Conservation (phyloP, 768 basidiomycete species). For the Tricholoma sp. region DNA sequence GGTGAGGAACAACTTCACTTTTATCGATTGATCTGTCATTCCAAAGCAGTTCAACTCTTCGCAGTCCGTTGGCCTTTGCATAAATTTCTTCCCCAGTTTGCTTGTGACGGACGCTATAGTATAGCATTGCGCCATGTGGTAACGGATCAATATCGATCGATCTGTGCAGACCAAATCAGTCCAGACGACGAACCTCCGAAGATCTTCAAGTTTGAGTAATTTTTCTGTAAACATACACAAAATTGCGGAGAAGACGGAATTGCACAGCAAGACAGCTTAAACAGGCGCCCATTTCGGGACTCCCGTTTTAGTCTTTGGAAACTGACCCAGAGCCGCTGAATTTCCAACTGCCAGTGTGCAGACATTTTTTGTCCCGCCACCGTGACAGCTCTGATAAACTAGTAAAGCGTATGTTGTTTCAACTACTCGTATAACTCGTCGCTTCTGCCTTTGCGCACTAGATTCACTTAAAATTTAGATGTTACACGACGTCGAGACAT, state of each 20-base stretch:
- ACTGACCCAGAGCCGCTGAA: too few relatives aligned
- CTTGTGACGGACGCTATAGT: too few relatives aligned
- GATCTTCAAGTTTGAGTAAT: neutral
- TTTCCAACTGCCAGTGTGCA: too few relatives aligned
- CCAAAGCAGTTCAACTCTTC: neutral
- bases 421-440: too few relatives aligned
- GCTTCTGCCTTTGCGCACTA: too few relatives aligned
- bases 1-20: neutral
- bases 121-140: neutral
- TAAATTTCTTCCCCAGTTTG: too few relatives aligned
- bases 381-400: too few relatives aligned
- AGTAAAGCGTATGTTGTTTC: too few relatives aligned
- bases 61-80: neutral
- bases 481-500: too few relatives aligned
- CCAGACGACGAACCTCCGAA: neutral
- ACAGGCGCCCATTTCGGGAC: neutral
- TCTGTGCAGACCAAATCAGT: neutral
- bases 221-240: neutral
- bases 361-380: too few relatives aligned
- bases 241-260: neutral
- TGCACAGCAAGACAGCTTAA: neutral
- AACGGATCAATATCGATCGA: neutral
- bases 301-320: too few relatives aligned
- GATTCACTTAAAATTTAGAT: too few relatives aligned
- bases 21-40: neutral